Conservation (phyloP, 305 asterid genomes). For the Plantago lanceolata region DNA sequence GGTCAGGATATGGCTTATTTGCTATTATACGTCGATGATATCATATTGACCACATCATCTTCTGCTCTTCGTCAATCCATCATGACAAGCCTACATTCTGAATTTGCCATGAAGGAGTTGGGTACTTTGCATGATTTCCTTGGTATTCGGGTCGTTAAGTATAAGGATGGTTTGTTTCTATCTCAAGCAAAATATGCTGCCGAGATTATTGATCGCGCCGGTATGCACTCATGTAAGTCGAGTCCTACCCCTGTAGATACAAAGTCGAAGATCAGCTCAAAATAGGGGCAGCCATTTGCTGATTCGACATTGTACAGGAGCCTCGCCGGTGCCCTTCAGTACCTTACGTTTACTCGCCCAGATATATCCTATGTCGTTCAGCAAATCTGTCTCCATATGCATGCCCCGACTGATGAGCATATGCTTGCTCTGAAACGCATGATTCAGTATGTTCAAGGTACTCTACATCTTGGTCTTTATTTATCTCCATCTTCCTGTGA, state of each 20-base stretch:
- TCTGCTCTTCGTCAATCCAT: not conserved
- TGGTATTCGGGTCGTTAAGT: not conserved
- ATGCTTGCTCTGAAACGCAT: not conserved
- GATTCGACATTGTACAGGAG: not conserved
- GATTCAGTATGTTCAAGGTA: not conserved
- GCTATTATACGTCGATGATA: not conserved
- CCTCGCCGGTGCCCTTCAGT: not conserved
- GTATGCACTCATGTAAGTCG: not conserved
- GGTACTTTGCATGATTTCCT: not conserved
- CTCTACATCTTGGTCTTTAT: not conserved
- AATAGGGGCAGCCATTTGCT: too few relatives aligned
- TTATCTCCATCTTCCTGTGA: not conserved
- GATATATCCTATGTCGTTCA: not conserved
- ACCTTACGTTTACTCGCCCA: not conserved
- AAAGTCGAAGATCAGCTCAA: too few relatives aligned
- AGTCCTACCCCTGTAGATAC: not conserved
- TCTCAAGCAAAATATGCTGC: not conserved
- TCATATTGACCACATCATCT: not conserved
- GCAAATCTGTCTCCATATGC: not conserved
- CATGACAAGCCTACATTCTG: not conserved
- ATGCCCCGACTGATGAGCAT: not conserved
- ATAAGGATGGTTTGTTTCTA: not conserved
- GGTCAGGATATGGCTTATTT: not conserved
- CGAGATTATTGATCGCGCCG: not conserved
- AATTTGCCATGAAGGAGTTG: not conserved